Evolutionary conservation across 441 rosid species (phyloP).

Genomic region (Bocquillonia castaneifolia): DNA sequence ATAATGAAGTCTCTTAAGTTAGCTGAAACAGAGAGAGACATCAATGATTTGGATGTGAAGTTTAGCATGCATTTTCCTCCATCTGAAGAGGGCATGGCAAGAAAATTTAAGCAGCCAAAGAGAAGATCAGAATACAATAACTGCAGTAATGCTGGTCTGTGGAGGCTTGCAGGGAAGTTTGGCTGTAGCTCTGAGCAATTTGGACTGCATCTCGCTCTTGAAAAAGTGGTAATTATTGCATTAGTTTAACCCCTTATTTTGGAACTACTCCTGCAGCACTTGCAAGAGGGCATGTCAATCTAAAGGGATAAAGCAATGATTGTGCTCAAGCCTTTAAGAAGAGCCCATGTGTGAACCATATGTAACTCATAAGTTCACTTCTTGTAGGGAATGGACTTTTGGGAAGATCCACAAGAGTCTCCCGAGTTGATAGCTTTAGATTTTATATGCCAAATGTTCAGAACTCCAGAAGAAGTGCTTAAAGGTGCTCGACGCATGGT

Average conservation of each 20-base stretch:
- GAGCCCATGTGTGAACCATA: background rate
- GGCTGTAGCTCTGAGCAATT: slow-evolving; percentile 83
- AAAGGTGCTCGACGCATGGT: slow-evolving; percentile 86
- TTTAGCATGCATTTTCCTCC: slow-evolving; percentile 78
- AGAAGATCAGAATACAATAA: slow-evolving; percentile 64
- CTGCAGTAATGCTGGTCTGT: slow-evolving; percentile 65
- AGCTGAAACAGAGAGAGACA: slow-evolving; percentile 79
- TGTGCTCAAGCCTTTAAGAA: background rate
- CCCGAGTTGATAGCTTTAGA: slow-evolving; percentile 71
- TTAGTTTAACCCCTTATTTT: background rate
- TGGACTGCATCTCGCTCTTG: slow-evolving; percentile 53
- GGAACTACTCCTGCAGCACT: slow-evolving; percentile 1
- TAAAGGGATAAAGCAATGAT: background rate
- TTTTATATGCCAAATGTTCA: slow-evolving; percentile 65
- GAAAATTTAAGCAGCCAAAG: slow-evolving; percentile 67
- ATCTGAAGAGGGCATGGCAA: slow-evolving; percentile 55
- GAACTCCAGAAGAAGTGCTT: slow-evolving; percentile 65
- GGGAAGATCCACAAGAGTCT: slow-evolving; percentile 73
- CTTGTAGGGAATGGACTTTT: slow-evolving; percentile 47
- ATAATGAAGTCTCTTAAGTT: slow-evolving; percentile 52
- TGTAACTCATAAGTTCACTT: slow-evolving; percentile 11
- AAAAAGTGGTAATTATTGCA: slow-evolving; percentile 45
- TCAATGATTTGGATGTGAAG: slow-evolving; percentile 77
- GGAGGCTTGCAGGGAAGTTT: slow-evolving; percentile 74
- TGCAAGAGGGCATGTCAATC: background rate